Percentiles rank a stretch among this genome's conserved stretches.
phyloP scores from a whole-genome alignment of 768 basidiomycete genomes.

The Cyclocybe aegerita region DNA sequence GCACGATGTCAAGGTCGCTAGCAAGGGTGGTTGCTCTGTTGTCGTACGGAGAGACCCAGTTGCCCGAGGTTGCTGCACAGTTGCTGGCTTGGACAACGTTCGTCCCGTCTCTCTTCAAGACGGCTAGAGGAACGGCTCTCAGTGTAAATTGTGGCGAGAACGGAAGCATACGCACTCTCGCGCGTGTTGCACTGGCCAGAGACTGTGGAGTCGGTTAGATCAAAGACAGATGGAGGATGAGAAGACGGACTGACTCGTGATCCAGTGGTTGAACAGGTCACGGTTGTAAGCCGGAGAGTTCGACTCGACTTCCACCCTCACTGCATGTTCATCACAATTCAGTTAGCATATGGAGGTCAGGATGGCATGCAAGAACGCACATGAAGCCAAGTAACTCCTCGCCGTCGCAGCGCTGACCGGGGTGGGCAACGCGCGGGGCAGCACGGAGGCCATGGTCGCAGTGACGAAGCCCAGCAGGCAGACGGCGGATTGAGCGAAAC shows the following conservation, averaged over 20 bases:
- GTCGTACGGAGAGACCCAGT: slow-evolving; percentile 56
- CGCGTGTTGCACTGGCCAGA: slow-evolving; percentile 52
- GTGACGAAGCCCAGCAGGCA: background rate
- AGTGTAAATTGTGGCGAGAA: background rate
- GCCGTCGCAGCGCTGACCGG: slow-evolving; percentile 32
- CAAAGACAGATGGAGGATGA: background rate
- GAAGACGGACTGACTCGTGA: slow-evolving; percentile 36
- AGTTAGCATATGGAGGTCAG: background rate
- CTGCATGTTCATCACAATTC: slow-evolving; percentile 13
- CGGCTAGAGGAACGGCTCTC: slow-evolving; percentile 25
- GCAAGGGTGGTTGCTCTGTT: slow-evolving; percentile 39
- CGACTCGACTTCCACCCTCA: slow-evolving; percentile 31
- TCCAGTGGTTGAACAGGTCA: slow-evolving; percentile 46
- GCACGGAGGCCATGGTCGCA: background rate
- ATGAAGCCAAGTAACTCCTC: slow-evolving; percentile 28
- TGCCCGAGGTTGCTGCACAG: slow-evolving; percentile 46
- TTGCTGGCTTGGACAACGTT: slow-evolving; percentile 38
- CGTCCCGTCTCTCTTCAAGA: slow-evolving; percentile 44
- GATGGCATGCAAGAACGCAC: slow-evolving; percentile 17
- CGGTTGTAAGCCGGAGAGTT: slow-evolving; percentile 36
- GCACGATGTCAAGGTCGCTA: slow-evolving; percentile 51
- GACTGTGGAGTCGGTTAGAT: slow-evolving; percentile 26
- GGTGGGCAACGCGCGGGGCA: slow-evolving; percentile 28
- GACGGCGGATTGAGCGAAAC: background rate
- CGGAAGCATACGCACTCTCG: slow-evolving; percentile 38